Evolutionary conservation across 2,329 filamentous ascomycete species (phyloP), one percentile per base, ranked within the genome.

Genomic region (Sporothrix sp.): DNA sequence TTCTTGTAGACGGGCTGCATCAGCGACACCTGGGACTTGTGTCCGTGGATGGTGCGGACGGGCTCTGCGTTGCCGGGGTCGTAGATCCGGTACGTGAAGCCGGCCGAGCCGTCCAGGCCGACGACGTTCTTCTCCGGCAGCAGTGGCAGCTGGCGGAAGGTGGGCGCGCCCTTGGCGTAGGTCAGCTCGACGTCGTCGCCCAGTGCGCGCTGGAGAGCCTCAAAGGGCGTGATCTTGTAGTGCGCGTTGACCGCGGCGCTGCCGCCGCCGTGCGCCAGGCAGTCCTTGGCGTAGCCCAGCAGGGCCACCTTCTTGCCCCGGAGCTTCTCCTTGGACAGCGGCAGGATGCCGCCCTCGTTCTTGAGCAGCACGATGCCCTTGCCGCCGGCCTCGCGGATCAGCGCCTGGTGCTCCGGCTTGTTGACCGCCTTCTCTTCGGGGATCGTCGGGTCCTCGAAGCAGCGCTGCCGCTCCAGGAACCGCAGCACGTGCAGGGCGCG

Each of bases 141-240:
- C n/a, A n/a, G n/a, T n/a, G n/a, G n/a, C n/a, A n/a, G n/a, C n/a
- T n/a, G n/a, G n/a, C 82, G 82, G 38, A 82, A 73, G 2, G 76
- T 71, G 60, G 79, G 84, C 1, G 61, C 63, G 27, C 18, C 51
- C 42, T 30, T 40, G 46, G 51, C 38, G 9, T 33, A 0, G 74
- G 71, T 5, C 65, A 51, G 0, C 62, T 63, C 10, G 59, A 62
- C 37, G 4, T 30, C 37, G 7, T 14, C 7, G 11, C 33, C 40
- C 1, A 77, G 66, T 60, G 77, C 76, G 30, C 70, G 70, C 35
- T 71, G 74, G 58, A 89, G 86, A 7, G 84, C 84, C 51, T 85
- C 82, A 23, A 83, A 80, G 2, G 85, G 85, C 0, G 81, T 87
- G 18, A 88, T 73, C 43, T 84, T 83, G 52, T 83, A 81, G 66